phyloP scores from a whole-genome alignment of 2,329 filamentous ascomycete species.

The Exutisphaerella laricina region DNA sequence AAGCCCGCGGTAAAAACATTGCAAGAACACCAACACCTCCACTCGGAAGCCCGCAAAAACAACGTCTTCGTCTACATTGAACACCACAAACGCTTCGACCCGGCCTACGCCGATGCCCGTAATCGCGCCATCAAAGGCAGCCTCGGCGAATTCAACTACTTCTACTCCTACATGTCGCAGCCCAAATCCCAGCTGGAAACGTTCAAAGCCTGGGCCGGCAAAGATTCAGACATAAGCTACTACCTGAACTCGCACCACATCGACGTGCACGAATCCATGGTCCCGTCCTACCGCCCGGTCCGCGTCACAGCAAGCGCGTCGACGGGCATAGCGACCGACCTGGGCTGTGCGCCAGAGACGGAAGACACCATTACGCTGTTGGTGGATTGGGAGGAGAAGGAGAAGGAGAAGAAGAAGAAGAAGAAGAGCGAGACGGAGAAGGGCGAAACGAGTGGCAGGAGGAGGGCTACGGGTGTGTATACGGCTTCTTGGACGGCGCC shows the following conservation, averaged over 20 bases:
- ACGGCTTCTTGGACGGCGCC: slow-evolving; percentile 94
- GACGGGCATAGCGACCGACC: slow-evolving; percentile 68
- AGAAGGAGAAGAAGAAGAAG: too few relatives aligned
- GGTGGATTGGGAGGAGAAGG: slow-evolving; percentile 77
- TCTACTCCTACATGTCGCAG: slow-evolving; percentile 95
- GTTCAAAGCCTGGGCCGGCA: slow-evolving; percentile 90
- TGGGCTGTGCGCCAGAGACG: slow-evolving; percentile 74
- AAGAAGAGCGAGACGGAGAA: too few relatives aligned
- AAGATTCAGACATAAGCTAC: slow-evolving; percentile 89
- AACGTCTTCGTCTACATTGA: slow-evolving; percentile 89
- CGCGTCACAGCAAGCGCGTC: slow-evolving; percentile 73
- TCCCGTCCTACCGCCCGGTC: slow-evolving; percentile 65
- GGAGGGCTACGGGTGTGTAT: slow-evolving; percentile 80
- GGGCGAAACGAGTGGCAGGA: slow-evolving; percentile 54
- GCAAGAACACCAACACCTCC: slow-evolving; percentile 68
- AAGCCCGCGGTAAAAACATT: slow-evolving; percentile 89
- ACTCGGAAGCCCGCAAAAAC: slow-evolving; percentile 64
- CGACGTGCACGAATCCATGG: slow-evolving; percentile 90
- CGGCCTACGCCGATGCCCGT: slow-evolving; percentile 82
- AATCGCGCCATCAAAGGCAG: slow-evolving; percentile 59
- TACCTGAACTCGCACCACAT: slow-evolving; percentile 95
- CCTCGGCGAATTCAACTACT: slow-evolving; percentile 95
- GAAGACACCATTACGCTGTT: slow-evolving; percentile 92
- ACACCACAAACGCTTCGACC: slow-evolving; percentile 95
- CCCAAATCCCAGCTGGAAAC: slow-evolving; percentile 87